Evolutionary conservation across 2,329 filamentous ascomycete genomes (phyloP).

Genomic region (Pseudocercospora cruenta): DNA sequence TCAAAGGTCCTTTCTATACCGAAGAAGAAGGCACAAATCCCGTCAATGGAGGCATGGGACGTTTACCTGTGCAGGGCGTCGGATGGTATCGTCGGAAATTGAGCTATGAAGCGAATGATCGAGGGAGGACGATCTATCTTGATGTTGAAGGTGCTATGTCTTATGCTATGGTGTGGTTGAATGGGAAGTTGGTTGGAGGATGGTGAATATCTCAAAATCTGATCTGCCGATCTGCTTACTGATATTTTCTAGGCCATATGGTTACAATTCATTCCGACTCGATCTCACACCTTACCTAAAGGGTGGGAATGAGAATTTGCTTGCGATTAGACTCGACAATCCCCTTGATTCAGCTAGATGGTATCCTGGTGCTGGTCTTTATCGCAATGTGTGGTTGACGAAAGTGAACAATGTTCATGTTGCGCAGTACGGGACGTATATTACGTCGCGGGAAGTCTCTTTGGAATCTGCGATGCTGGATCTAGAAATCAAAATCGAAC

Average conservation of each 20-base stretch:
- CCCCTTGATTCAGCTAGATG: constrained; percentile 1
- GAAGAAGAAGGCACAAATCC: constrained; percentile 33
- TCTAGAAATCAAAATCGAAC: neutral
- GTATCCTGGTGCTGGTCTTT: constrained; percentile 1
- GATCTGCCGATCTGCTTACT: too few species aligned
- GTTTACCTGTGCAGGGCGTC: constrained; percentile 57
- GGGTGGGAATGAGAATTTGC: neutral
- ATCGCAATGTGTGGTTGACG: neutral
- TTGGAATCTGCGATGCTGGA: neutral
- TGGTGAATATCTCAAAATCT: too few species aligned
- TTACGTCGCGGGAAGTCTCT: neutral
- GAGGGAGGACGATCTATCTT: neutral
- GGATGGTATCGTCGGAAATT: constrained; percentile 57
- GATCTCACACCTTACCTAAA: constrained; percentile 1
- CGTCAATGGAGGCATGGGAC: constrained; percentile 48
- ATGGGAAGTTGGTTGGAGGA: neutral
- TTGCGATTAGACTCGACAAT: neutral
- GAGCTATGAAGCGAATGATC: neutral
- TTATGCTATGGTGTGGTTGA: constrained; percentile 8
- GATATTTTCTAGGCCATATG: neutral
- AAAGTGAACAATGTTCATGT: neutral
- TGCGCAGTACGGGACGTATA: neutral
- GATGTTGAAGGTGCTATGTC: constrained; percentile 2
- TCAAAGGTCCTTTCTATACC: constrained; percentile 49
- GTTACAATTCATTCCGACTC: constrained; percentile 3